Percentiles rank a stretch among this genome's conserved stretches.
Conservation (phyloP, 768 basidiomycete genomes). For the Boletus reticulatus region DNA sequence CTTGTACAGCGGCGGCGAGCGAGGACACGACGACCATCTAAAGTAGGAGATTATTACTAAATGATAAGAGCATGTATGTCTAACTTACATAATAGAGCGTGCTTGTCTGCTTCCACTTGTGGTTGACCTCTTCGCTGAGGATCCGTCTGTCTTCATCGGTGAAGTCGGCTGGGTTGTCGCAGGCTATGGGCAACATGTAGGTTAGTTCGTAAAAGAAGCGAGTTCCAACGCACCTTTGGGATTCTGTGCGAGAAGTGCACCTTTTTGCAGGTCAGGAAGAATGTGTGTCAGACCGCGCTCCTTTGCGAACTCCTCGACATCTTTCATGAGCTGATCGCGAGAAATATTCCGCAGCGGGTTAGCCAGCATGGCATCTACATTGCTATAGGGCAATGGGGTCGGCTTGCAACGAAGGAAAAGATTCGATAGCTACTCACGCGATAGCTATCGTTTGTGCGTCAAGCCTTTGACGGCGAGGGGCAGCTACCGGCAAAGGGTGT, state of each 20-base stretch:
- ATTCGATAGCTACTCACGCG: conserved; percentile 10
- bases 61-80: neutral
- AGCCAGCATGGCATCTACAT: conserved; percentile 42
- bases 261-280: conserved; percentile 54
- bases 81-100: conserved; percentile 42
- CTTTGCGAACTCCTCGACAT: conserved; percentile 60
- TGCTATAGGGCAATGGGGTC: conserved; percentile 22
- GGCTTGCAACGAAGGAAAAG: neutral
- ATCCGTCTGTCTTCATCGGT: conserved; percentile 41
- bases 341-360: conserved; percentile 64
- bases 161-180: conserved; percentile 40
- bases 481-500: no score
- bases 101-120: conserved; percentile 49
- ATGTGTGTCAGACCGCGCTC: conserved; percentile 41
- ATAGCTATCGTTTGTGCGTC: conserved; percentile 17
- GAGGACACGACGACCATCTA: conserved; percentile 58
- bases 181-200: conserved; percentile 27
- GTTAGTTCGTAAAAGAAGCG: conserved; percentile 39
- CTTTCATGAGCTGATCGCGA: conserved; percentile 53
- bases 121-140: conserved; percentile 43
- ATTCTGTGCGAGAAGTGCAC: conserved; percentile 71
- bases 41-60: conserved; percentile 33
- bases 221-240: conserved; percentile 40
- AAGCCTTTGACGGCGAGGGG: no score
- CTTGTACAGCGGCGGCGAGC: conserved; percentile 81